Evolutionary conservation across 1,284 basidiomycete species (phyloP).

Genomic region (Malassezia sympodialis): DNA sequence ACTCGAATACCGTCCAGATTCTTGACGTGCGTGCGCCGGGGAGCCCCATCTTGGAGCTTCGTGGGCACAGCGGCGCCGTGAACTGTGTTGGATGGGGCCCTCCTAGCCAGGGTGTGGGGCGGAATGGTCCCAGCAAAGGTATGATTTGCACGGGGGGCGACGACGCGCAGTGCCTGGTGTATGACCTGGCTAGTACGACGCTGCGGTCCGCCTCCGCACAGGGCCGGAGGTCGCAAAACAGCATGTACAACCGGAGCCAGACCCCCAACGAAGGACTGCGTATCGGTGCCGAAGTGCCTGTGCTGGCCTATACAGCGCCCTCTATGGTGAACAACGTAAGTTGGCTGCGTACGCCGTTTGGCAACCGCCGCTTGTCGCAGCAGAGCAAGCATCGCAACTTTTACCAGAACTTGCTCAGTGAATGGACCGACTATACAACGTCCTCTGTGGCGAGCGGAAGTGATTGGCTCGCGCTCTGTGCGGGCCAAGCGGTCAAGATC

Average conservation of each 20-base stretch:
- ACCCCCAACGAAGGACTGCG: slow-evolving; percentile 28
- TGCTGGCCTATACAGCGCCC: slow-evolving; percentile 40
- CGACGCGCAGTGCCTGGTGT: slow-evolving; percentile 44
- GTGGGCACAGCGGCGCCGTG: slow-evolving; percentile 39
- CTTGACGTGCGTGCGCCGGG: slow-evolving; percentile 47
- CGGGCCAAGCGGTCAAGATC: slow-evolving; percentile 20
- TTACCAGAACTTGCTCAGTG: slow-evolving; percentile 36
- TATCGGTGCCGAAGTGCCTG: slow-evolving; percentile 38
- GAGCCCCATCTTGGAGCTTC: slow-evolving; percentile 42
- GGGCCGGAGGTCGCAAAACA: slow-evolving; percentile 40
- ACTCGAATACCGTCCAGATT: slow-evolving; percentile 44
- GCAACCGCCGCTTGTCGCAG: slow-evolving; percentile 15
- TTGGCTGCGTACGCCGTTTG: slow-evolving; percentile 34
- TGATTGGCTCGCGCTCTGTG: slow-evolving; percentile 25
- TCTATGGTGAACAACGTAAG: slow-evolving; percentile 46
- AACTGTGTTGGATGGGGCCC: slow-evolving; percentile 47
- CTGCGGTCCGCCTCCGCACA: slow-evolving; percentile 42
- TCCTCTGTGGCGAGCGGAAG: not conserved
- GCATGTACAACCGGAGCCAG: slow-evolving; percentile 16
- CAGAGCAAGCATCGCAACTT: slow-evolving; percentile 22
- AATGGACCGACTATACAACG: slow-evolving; percentile 43
- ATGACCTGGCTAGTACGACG: slow-evolving; percentile 42
- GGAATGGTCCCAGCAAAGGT: slow-evolving; percentile 38
- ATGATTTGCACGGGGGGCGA: slow-evolving; percentile 47
- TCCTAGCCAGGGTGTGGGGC: slow-evolving; percentile 27